phyloP scores from a whole-genome alignment of 2,329 filamentous ascomycete species.

The Venturia carpophila region DNA sequence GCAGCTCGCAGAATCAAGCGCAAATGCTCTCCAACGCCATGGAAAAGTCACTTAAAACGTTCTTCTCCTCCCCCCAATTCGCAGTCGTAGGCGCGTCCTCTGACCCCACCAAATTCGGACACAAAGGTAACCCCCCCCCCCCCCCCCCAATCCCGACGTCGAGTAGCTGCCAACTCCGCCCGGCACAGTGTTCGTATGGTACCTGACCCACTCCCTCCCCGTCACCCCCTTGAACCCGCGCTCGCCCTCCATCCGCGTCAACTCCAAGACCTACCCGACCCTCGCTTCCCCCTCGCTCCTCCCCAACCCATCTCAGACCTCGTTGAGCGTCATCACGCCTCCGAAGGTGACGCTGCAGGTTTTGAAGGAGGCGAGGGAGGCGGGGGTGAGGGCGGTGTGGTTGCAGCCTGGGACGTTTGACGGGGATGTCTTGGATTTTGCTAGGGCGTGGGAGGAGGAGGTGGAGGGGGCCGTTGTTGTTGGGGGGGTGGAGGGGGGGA shows the following conservation, averaged over 20 bases:
- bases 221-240: constrained; percentile 79
- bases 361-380: constrained; percentile 66
- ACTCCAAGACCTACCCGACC: constrained; percentile 52
- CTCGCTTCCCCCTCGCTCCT: constrained; percentile 59
- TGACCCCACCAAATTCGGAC: constrained; percentile 76
- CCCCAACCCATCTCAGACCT: constrained; percentile 58
- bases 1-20: not conserved
- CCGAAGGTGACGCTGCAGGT: constrained; percentile 67
- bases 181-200: constrained; percentile 76
- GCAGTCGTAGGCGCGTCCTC: constrained; percentile 87
- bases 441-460: constrained; percentile 35
- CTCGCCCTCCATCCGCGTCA: constrained; percentile 55
- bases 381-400: constrained; percentile 71
- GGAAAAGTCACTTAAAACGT: constrained; percentile 63
- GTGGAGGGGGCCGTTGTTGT: constrained; percentile 65
- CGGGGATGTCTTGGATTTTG: constrained; percentile 67
- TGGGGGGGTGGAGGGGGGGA: constrained; percentile 14
- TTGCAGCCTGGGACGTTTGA: constrained; percentile 87
- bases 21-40: constrained; percentile 33
- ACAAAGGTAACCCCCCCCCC: constrained; percentile 56
- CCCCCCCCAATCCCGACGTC: no score
- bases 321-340: constrained; percentile 80
- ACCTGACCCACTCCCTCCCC: constrained; percentile 64
- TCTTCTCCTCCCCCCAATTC: constrained; percentile 73
- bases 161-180: no score